Evolutionary conservation across 495 filamentous ascomycete species (phyloP), one percentile per base, ranked within the genome.

Genomic region (Penicillium atrosanguineum): DNA sequence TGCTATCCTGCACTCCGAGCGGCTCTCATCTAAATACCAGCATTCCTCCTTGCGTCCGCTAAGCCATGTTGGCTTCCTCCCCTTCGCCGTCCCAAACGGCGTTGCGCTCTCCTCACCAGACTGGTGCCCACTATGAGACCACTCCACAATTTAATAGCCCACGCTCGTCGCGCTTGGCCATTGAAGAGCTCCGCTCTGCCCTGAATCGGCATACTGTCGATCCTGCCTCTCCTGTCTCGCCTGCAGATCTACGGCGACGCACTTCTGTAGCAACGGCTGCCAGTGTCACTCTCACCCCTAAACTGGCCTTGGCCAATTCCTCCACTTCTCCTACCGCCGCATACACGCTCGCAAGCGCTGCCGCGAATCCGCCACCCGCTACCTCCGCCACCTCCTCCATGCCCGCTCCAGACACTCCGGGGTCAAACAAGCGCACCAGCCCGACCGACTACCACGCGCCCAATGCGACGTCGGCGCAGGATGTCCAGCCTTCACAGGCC

Each of bases 111-210:
- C 49, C 49, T 52, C 41, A 20, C 18, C 42, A 41, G 26, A 34
- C 50, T 16, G 55, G 55, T 14, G 47, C 44, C 42, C 68, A 58
- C 25, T 73, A 73, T 75, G 72, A 75, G 52, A 55, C 59, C 44
- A 61, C 49, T 64, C 69, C 65, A 57, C 55, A 70, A 56, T 64
- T 69, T 60, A 69, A 59, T 63, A 69, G 67, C 58, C 69, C 66
- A 48, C 67, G 65, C 48, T 73, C 67, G 29, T 73, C 73, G 31
- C 75, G 71, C 51, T 46, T 74, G 61, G 72, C 72, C 57, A 73
- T 78, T 65, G 73, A 78, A 62, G 75, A 78, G 64, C 68, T 78
- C 31, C 75, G 75, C 18, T 69, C 75, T 44, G 75, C 75, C 51
- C 44, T 78, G 56, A 76, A 69, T 38, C 65, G 67, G 28, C 72